Conservation (phyloP, 2,329 filamentous ascomycete species). For the Aspergillus fischeri region DNA sequence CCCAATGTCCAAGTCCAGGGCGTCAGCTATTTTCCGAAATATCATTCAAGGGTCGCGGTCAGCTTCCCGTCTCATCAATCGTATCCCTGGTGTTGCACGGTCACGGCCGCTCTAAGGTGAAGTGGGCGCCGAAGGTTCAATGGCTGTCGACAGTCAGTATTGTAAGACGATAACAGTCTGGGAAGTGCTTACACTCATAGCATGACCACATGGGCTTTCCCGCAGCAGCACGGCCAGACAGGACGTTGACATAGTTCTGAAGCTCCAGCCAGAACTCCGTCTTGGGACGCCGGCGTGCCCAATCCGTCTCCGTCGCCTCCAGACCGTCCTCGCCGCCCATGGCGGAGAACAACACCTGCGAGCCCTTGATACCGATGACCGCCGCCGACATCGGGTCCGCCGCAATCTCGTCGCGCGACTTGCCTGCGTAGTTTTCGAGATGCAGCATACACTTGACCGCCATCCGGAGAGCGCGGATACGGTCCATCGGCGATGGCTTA, state of each 20-base stretch:
- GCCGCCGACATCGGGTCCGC: slow-evolving; percentile 68
- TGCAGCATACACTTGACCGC: slow-evolving; percentile 94
- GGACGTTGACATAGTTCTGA: slow-evolving; percentile 75
- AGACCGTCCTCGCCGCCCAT: slow-evolving; percentile 63
- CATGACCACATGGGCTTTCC: slow-evolving; percentile 23
- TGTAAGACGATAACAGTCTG: too few relatives aligned
- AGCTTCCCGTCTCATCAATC: background rate
- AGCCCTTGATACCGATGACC: slow-evolving; percentile 90
- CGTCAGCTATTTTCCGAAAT: background rate
- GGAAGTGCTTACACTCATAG: slow-evolving; percentile 22
- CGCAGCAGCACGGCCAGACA: slow-evolving; percentile 64
- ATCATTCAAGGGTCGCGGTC: background rate
- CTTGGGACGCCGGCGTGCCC: slow-evolving; percentile 81
- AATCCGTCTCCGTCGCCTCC: slow-evolving; percentile 85
- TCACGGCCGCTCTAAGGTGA: background rate
- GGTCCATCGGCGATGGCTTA: slow-evolving; percentile 91
- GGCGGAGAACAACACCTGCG: slow-evolving; percentile 78
- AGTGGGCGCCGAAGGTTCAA: background rate
- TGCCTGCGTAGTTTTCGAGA: slow-evolving; percentile 70
- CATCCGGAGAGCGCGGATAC: slow-evolving; percentile 83
- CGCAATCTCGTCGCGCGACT: slow-evolving; percentile 63
- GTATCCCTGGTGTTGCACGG: background rate
- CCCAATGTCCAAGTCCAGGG: background rate
- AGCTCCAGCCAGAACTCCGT: slow-evolving; percentile 79
- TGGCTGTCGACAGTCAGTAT: background rate